Evolutionary conservation across 352 stramenopile genomes (phyloP).

Genomic region (Globisporangium heterothallicum): DNA sequence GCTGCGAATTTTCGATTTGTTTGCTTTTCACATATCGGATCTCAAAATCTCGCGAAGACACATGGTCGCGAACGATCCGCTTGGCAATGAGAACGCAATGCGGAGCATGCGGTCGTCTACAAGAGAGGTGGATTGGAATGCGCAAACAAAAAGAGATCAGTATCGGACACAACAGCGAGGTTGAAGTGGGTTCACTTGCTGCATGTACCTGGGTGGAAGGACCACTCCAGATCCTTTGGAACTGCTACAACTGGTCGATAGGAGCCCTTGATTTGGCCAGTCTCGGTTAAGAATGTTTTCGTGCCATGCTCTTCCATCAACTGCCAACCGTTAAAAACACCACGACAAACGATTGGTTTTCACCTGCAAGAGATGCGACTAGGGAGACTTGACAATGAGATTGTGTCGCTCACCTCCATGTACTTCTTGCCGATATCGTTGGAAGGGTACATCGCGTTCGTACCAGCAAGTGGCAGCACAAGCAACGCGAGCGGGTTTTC

Average conservation of each 20-base stretch:
- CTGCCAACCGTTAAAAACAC: conserved; percentile 16
- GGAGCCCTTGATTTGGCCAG: conserved; percentile 45
- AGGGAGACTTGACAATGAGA: no score
- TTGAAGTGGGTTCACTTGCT: no score
- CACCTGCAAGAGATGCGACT: no score
- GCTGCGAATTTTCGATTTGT: neutral
- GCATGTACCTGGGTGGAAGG: conserved; percentile 21
- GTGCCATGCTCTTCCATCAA: conserved; percentile 47
- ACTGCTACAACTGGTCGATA: conserved; percentile 48
- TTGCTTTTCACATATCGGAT: conserved; percentile 24
- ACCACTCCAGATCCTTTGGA: conserved; percentile 41
- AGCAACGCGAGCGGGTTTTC: conserved; percentile 30
- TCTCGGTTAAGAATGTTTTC: conserved; percentile 25
- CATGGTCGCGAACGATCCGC: conserved; percentile 76
- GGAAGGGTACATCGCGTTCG: conserved; percentile 36
- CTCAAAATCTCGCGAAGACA: conserved; percentile 64
- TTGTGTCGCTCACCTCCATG: conserved; percentile 31
- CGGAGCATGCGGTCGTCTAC: conserved; percentile 8
- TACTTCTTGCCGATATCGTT: conserved; percentile 42
- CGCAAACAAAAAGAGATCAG: no score
- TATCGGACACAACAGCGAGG: no score
- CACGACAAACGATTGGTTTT: neutral
- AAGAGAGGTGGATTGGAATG: neutral
- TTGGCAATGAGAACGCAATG: conserved; percentile 54
- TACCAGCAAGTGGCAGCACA: conserved; percentile 53